Conservation (phyloP, 2,329 filamentous ascomycete genomes). For the Neoarthrinium moseri region DNA sequence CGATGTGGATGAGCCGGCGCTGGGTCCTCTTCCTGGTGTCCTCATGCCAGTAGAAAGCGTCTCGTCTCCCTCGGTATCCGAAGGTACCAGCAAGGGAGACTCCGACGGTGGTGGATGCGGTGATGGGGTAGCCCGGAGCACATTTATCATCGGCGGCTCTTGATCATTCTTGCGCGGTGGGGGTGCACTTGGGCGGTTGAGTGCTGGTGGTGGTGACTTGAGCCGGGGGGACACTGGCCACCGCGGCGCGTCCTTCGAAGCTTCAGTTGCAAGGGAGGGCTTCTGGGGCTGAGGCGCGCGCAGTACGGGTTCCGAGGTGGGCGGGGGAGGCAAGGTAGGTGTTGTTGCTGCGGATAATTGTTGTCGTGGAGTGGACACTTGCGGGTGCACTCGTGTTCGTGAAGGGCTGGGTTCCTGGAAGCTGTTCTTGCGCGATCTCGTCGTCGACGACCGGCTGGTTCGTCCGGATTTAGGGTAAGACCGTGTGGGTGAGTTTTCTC, state of each 20-base stretch:
- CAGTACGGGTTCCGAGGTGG: conserved; percentile 55
- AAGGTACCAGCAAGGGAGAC: conserved; percentile 33
- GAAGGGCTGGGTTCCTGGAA: conserved; percentile 62
- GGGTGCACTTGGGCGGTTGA: conserved; percentile 35
- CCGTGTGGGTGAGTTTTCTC: conserved; percentile 28
- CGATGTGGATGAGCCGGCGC: conserved; percentile 57
- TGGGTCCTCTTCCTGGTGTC: conserved; percentile 59
- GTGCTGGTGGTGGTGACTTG: conserved; percentile 71
- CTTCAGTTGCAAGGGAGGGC: conserved; percentile 45
- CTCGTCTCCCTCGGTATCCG: conserved; percentile 53
- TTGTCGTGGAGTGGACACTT: conserved; percentile 59
- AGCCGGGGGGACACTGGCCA: conserved; percentile 78
- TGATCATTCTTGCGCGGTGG: conserved; percentile 43
- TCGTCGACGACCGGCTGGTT: conserved; percentile 26
- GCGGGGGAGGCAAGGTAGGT: conserved; percentile 61
- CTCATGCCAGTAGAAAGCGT: conserved; percentile 51
- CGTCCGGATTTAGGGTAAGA: conserved; percentile 17
- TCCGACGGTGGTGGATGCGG: conserved; percentile 34
- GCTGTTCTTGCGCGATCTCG: conserved; percentile 65
- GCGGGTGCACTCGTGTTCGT: conserved; percentile 44
- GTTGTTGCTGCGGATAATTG: conserved; percentile 66
- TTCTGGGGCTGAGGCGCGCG: conserved; percentile 67
- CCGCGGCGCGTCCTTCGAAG: conserved; percentile 56
- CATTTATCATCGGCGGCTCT: conserved; percentile 51
- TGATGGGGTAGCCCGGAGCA: conserved; percentile 49